These are phyloP conservation scores for Sambucus nigra DNA, from an alignment of 129 eudicot species.

Conservation along the genomic window DNA sequence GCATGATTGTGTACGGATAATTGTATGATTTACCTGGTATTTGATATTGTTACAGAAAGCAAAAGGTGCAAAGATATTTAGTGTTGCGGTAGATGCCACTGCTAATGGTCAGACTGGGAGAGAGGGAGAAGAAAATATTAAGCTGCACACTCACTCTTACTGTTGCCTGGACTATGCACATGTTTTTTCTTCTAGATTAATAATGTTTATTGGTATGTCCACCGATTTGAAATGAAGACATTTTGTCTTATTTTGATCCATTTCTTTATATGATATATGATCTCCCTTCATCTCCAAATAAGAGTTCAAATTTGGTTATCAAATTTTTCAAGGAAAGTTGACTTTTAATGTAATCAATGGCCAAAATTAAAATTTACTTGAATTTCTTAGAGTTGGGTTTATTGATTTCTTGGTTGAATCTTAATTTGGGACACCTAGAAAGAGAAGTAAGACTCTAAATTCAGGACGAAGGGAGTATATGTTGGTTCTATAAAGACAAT, in stretches of 20 bases:
- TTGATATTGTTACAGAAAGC: slow-evolving; percentile 49
- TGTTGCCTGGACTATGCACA: slow-evolving; percentile 96
- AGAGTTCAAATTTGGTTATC: too few relatives aligned
- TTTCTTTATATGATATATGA: background rate
- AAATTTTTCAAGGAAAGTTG: too few relatives aligned
- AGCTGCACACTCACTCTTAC: slow-evolving; percentile 89
- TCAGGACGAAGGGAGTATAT: too few relatives aligned
- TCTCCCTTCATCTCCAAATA: too few relatives aligned
- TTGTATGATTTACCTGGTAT: slow-evolving; percentile 1
- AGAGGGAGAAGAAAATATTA: slow-evolving; percentile 86
- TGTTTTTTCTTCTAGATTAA: slow-evolving; percentile 30
- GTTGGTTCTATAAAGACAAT: background rate
- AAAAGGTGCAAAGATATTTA: slow-evolving; percentile 74
- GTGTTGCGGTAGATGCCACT: slow-evolving; percentile 90
- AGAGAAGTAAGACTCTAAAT: too few relatives aligned
- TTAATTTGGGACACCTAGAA: too few relatives aligned
- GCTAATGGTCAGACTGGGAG: slow-evolving; percentile 61
- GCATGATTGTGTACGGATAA: too few relatives aligned
- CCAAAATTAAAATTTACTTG: too few relatives aligned
- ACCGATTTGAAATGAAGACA: background rate
- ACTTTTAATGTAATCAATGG: too few relatives aligned
- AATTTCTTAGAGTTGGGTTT: too few relatives aligned
- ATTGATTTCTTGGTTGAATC: too few relatives aligned
- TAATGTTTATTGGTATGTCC: background rate
- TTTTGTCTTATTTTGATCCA: slow-evolving; percentile 8